Percentiles rank a stretch among this genome's conserved stretches.
Evolutionary conservation across 352 stramenopile species (phyloP).

Genomic region (Globisporangium ultimum): DNA sequence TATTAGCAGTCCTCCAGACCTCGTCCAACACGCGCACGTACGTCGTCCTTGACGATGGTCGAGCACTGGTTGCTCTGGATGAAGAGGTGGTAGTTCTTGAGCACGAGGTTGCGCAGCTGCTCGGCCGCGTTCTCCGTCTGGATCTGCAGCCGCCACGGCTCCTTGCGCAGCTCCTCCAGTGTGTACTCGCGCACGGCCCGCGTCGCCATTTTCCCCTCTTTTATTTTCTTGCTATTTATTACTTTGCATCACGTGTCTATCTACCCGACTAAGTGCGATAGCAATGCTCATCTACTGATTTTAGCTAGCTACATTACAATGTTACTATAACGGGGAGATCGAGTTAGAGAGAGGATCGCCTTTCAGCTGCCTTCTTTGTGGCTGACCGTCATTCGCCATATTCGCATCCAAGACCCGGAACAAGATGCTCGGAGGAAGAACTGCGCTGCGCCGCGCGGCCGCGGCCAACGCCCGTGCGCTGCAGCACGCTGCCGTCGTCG

Average conservation of each 20-base stretch:
- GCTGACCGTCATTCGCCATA: no score
- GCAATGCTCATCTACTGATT: no score
- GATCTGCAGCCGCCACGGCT: constrained; percentile 78
- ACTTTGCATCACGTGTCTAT: no score
- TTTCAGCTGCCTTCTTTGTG: no score
- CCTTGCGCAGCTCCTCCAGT: constrained; percentile 82
- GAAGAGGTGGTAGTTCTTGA: constrained; percentile 91
- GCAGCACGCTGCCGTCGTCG: background rate
- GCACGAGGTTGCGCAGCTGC: constrained; percentile 74
- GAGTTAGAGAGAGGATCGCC: no score
- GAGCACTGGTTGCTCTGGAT: constrained; percentile 90
- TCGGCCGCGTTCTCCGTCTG: constrained; percentile 74
- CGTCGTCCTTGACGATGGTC: constrained; percentile 75
- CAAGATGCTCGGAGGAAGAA: background rate
- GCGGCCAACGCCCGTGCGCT: background rate
- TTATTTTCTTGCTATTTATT: background rate
- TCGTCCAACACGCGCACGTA: constrained; percentile 12
- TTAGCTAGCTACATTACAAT: no score
- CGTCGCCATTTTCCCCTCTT: constrained; percentile 6
- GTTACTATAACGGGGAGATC: no score
- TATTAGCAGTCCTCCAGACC: no score
- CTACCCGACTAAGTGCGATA: no score
- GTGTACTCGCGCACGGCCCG: constrained; percentile 44
- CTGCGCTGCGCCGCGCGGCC: background rate
- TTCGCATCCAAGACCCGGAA: background rate